Base-by-base conservation (phyloP, 306 rosid species). In the Prunus padus region DNA sequence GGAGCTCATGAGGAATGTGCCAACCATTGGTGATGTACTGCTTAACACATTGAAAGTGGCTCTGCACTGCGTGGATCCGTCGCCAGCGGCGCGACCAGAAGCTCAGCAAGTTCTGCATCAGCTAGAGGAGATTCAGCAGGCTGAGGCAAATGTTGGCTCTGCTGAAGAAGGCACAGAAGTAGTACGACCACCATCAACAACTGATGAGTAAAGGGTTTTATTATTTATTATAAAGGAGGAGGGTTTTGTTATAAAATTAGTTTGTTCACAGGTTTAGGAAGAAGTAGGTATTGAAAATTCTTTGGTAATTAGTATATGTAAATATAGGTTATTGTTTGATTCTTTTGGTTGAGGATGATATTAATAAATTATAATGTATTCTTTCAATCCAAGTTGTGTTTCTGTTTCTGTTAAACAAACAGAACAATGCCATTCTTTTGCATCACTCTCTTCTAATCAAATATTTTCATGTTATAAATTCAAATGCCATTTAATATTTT, bases 11-110 rank as follows among this genome's bases (percentile, higher is more conserved):
- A 89, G 89, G 77, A 96, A 90, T 81, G 88, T 86, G 52, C 83
- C 88, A 60, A 30, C 77, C 51, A 87, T 87, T 2, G 89, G 90
- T 0, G 98, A 93, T 77, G 91, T 90, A 59, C 73, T 93, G 63
- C 91, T 93, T 2, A 93, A 90, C 78, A 93, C 98, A 11, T 76
- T 93, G 89, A 93, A 93, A 74, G 79, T 93, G 2, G 93, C 98
- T 49, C 75, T 93, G 67, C 96, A 93, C 67, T 93, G 98, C 79
- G 98, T 93, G 19, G 98, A 93, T 72, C 97, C 98, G 3, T 85
- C 94, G n/a, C 93, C 96, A 0, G 67, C 86, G 26, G 91, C 96
- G 19, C 84, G 97, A 69, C 97, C 96, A 0, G 98, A 89, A 55
- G 94, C 80, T 79, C 93, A 86, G 63, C 92, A 87, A 73, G 92